These are phyloP conservation scores for Arabis hirsuta DNA, from an alignment of 345 rosid genomes.

Conservation along the genomic window DNA sequence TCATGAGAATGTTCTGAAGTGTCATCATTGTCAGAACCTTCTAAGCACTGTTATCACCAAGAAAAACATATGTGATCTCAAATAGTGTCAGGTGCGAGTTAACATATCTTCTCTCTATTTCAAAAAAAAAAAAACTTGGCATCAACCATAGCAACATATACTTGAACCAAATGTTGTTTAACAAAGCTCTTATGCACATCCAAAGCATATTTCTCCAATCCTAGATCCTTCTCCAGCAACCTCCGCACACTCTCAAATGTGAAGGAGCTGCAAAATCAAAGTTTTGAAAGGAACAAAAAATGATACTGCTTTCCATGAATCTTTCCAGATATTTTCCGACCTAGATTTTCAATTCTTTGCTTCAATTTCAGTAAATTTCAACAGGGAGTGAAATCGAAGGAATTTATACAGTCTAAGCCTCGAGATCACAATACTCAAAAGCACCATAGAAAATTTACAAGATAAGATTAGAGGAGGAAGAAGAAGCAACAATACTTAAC, in stretches of 20 bases:
- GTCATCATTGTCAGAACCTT: constrained; percentile 46
- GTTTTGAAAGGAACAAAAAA: not conserved
- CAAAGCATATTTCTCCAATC: constrained; percentile 64
- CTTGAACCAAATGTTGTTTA: constrained; percentile 54
- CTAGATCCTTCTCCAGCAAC: constrained; percentile 83
- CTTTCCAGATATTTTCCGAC: not conserved
- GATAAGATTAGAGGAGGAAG: constrained; percentile 8
- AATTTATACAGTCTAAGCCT: too few species aligned
- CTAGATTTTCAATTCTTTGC: not conserved
- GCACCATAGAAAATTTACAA: not conserved
- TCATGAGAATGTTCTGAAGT: constrained; percentile 56
- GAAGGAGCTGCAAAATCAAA: constrained; percentile 56
- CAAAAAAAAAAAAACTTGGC: not conserved
- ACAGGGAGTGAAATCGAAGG: not conserved
- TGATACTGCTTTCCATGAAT: not conserved
- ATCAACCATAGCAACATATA: constrained; percentile 7
- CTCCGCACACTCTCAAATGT: constrained; percentile 87
- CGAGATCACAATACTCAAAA: not conserved
- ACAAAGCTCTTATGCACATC: constrained; percentile 82
- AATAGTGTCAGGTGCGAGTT: not conserved
- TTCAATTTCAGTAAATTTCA: not conserved
- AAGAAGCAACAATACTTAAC: constrained; percentile 38
- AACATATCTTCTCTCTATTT: constrained; percentile 9
- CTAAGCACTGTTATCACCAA: constrained; percentile 45
- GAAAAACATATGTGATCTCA: not conserved